A percentile compares a stretch with the other conserved stretches of the same genome.
These are phyloP conservation scores for Fonsecaea erecta DNA, from an alignment of 2,329 filamentous ascomycete species.

Conservation along the genomic window DNA sequence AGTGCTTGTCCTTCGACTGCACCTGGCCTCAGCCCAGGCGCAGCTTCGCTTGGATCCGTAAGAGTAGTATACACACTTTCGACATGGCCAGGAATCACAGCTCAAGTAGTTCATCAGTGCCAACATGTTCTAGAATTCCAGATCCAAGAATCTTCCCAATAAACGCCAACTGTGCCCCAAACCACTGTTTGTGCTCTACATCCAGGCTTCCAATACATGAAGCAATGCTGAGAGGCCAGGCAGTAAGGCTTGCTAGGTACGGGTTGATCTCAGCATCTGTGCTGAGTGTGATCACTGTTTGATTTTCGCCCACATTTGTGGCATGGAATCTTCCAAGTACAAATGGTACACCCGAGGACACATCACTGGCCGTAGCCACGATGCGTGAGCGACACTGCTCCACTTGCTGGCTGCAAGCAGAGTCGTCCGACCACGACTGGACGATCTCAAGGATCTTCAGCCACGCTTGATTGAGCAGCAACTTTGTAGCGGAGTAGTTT, in stretches of 20 bases:
- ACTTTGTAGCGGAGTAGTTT: conserved; percentile 38
- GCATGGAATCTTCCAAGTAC: conserved; percentile 13
- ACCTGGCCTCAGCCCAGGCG: background rate
- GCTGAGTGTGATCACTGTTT: background rate
- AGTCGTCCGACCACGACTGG: conserved; percentile 31
- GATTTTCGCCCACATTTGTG: background rate
- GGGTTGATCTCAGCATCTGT: conserved; percentile 14
- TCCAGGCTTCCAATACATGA: conserved; percentile 14
- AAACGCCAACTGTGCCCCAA: conserved; percentile 4
- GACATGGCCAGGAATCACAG: background rate
- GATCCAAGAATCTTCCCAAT: conserved; percentile 11
- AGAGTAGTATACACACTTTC: background rate
- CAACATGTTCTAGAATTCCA: conserved; percentile 3
- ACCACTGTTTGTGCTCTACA: conserved; percentile 8
- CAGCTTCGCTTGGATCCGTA: background rate
- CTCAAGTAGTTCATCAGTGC: background rate
- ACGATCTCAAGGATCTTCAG: conserved; percentile 34
- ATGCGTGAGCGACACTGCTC: conserved; percentile 8
- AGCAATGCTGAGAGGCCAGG: conserved; percentile 23
- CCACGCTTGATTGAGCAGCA: conserved; percentile 38
- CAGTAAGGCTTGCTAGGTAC: conserved; percentile 13
- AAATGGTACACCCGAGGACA: conserved; percentile 25
- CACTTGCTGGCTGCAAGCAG: conserved; percentile 17
- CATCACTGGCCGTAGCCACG: conserved; percentile 9
- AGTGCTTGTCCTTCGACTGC: too few relatives aligned